Percentiles rank a stretch among this genome's conserved stretches.
phyloP scores from a whole-genome alignment of 257 asterid genomes.

The Penstemon davidsonii region DNA sequence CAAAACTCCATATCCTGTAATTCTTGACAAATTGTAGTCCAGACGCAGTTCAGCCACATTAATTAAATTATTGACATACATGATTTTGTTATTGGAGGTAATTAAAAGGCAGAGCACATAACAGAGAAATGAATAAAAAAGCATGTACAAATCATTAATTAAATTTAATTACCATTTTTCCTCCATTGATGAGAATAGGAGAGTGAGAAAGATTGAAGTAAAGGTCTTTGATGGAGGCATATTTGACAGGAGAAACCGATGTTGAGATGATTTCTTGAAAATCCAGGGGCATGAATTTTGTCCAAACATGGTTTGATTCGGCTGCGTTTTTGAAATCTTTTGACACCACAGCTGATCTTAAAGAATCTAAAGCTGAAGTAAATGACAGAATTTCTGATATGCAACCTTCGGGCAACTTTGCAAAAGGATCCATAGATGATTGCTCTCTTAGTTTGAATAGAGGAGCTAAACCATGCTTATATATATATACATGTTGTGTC shows the following conservation, averaged over 20 bases:
- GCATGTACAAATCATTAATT: background rate
- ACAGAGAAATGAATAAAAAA: background rate
- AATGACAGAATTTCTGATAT: conserved; percentile 31
- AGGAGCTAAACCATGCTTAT: no score
- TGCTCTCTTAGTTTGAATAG: no score
- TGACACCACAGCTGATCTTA: conserved; percentile 25
- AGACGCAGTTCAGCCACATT: background rate
- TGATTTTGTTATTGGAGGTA: background rate
- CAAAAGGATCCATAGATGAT: background rate
- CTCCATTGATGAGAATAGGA: conserved; percentile 38
- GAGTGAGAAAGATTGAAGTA: conserved; percentile 37
- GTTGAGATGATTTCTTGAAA: conserved; percentile 28
- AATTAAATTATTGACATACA: background rate
- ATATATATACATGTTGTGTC: no score
- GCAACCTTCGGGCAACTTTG: conserved; percentile 27
- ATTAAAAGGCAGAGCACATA: no score
- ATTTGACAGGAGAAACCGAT: conserved; percentile 29
- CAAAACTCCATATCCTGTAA: no score
- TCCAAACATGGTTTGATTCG: conserved; percentile 32
- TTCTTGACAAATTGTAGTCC: no score
- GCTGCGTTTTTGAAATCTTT: conserved; percentile 28
- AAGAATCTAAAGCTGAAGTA: conserved; percentile 32
- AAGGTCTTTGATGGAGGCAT: conserved; percentile 36
- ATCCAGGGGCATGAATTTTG: conserved; percentile 43
- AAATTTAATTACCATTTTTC: conserved; percentile 31